Base-by-base conservation (phyloP, 305 asterid species). In the Fraxinus floribunda region DNA sequence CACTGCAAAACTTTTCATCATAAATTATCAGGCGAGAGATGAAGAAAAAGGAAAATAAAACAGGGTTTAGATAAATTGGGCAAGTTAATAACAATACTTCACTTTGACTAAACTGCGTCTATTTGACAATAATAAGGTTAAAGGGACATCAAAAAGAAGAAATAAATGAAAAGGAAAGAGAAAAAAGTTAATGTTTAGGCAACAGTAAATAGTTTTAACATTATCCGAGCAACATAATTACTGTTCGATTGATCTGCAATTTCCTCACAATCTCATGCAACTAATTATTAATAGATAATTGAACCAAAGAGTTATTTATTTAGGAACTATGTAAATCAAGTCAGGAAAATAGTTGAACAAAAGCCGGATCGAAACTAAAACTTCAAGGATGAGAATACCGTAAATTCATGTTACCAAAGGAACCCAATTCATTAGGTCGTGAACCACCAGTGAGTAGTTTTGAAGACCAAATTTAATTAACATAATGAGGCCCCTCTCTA, bases 11-110 rank as follows among this genome's bases (percentile, higher is more conserved):
- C 29, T 20, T 7, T 18, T 60, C 32, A 7, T 62, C 71, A 62
- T 62, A 18, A 18, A 62, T 62, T 11, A 20, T 62, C 71, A 5
- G 13, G 30, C 9, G 32, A 62, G 32, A 62, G 71, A 62, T 6
- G 30, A 20, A 26, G 78, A 70, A n/a, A 77, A 80, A 84, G 30
- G 10, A 71, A 68, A 76, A 72, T 26, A 44, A 80, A 24, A 71
- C 3, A 62, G 71, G 32, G 5, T 16, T 22, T 8, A 24, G 36
- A 79, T 70, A 26, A 41, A 78, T 39, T 78, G 75, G 75, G 60
- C 35, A 15, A 46, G 29, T 75, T 20, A 20, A 64, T 24, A 22
- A 26, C 77, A 68, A 83, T 73, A 78, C 6, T 3, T 16, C 24
- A 30, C 29, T n/a, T 11, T 7, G 30, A 75, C 29, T 1, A 15